Evolutionary conservation across 352 stramenopile species (phyloP), one percentile per base, ranked within the genome.

Genomic region (Globisporangium echinulatum): DNA sequence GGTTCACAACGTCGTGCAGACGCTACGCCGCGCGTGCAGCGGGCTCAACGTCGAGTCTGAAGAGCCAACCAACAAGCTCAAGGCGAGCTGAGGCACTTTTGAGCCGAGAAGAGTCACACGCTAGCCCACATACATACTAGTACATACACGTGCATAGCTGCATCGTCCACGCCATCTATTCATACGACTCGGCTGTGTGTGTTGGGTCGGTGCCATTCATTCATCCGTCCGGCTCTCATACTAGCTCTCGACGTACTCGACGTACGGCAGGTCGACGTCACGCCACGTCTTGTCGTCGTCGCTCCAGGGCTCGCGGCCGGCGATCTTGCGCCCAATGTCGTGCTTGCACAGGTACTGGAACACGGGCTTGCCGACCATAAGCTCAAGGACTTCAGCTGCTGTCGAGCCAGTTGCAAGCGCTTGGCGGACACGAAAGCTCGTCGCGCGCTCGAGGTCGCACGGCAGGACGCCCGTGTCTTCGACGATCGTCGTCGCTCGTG

Each of bases 161-260:
- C 17, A 19, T 19, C 17, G 17, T 19, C 17, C 17, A 19, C 17
- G 0, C 17, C 17, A 19, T 19, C 17, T 19, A 19, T 19, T 0
- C 17, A 19, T 19, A 19, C 17, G 17, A 19, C 17, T 19, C 17
- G 17, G 17, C 17, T 19, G 17, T 19, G 17, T 19, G 17, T 19
- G 17, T 19, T 19, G 17, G 17, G 17, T 19, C 17, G 17, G 0
- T 19, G 17, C 17, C 17, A 19, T 19, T 19, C 17, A 19, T 19
- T 19, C 17, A 19, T 19, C 17, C 17, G 17, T 19, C 17, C 17
- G 17, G 17, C 17, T 19, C 17, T 19, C 17, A 79, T 66, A 14
- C 70, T 62, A 90, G 33, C 69, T 79, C 58, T 89, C 82, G 3
- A 72, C 75, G 63, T 90, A 88, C 68, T 88, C 82, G 67, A 90